Percentiles rank a stretch among this genome's conserved stretches.
Evolutionary conservation across 1,284 basidiomycete genomes (phyloP).

Genomic region (Boletus semigastroideus): DNA sequence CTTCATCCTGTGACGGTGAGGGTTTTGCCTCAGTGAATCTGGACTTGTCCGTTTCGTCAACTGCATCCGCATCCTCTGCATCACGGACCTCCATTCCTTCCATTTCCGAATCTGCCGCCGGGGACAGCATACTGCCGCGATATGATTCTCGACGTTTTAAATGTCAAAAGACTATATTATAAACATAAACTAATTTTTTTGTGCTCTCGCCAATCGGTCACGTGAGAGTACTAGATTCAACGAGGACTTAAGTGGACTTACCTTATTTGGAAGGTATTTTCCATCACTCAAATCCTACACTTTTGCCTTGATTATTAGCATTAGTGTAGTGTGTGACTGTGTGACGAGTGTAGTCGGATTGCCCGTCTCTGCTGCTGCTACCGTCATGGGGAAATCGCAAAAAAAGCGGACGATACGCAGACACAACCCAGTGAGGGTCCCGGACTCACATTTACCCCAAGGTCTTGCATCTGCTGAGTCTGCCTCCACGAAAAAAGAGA

Average conservation of each 20-base stretch:
- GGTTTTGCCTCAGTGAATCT: not conserved
- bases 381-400: slow-evolving; percentile 83
- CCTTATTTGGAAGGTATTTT: no score
- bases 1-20: slow-evolving; percentile 6
- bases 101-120: slow-evolving; percentile 1
- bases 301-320: no score
- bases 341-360: no score
- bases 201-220: not conserved
- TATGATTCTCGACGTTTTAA: slow-evolving; percentile 28
- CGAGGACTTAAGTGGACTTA: no score
- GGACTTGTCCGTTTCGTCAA: not conserved
- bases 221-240: not conserved
- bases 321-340: no score
- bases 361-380: no score
- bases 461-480: slow-evolving; percentile 71
- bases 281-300: no score
- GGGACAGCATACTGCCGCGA: slow-evolving; percentile 25
- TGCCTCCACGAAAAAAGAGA: slow-evolving; percentile 71
- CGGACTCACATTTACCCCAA: slow-evolving; percentile 83
- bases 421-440: slow-evolving; percentile 89
- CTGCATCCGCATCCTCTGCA: not conserved
- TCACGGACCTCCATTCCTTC: slow-evolving; percentile 4
- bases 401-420: slow-evolving; percentile 77
- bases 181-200: slow-evolving; percentile 26
- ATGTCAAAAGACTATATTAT: slow-evolving; percentile 17